Evolutionary conservation across 352 stramenopile genomes (phyloP).

Genomic region (Globisporangium nunn): DNA sequence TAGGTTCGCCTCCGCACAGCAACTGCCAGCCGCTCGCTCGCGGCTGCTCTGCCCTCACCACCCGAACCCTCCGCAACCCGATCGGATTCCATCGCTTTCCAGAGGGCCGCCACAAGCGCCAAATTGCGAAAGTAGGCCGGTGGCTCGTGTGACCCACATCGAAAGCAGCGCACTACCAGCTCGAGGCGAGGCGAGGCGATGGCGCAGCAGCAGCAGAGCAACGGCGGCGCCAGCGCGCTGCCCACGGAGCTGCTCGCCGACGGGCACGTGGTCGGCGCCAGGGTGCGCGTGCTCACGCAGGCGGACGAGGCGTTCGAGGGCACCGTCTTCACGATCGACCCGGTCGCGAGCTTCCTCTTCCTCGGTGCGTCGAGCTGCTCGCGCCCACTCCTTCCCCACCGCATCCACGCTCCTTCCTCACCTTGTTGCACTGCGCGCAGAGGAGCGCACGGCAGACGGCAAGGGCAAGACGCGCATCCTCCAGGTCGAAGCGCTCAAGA

Average conservation of each 20-base stretch:
- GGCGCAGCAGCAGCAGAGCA: constrained; percentile 10
- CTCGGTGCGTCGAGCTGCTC: constrained; percentile 29
- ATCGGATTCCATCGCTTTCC: neutral
- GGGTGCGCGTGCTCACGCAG: constrained; percentile 51
- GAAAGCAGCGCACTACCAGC: neutral
- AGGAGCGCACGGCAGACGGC: constrained; percentile 37
- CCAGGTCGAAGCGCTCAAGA: constrained; percentile 61
- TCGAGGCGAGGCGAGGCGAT: neutral
- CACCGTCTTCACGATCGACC: constrained; percentile 72
- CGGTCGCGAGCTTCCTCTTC: constrained; percentile 73
- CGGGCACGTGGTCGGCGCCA: constrained; percentile 49
- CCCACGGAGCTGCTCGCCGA: constrained; percentile 58
- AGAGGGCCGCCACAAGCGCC: neutral
- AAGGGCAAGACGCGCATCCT: constrained; percentile 76
- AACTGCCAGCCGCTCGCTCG: neutral
- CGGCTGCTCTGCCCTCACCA: neutral
- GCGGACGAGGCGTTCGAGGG: constrained; percentile 53
- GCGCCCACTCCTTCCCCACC: too few relatives aligned
- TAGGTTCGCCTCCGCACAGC: constrained; percentile 18
- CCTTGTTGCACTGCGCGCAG: constrained; percentile 13
- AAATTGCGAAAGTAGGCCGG: neutral
- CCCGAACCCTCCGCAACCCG: neutral
- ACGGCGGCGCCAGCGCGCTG: constrained; percentile 18
- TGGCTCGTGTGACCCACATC: neutral
- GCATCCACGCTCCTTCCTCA: neutral